Evolutionary conservation across 2,329 filamentous ascomycete species (phyloP).

Genomic region (Botrytis hyacinthi): DNA sequence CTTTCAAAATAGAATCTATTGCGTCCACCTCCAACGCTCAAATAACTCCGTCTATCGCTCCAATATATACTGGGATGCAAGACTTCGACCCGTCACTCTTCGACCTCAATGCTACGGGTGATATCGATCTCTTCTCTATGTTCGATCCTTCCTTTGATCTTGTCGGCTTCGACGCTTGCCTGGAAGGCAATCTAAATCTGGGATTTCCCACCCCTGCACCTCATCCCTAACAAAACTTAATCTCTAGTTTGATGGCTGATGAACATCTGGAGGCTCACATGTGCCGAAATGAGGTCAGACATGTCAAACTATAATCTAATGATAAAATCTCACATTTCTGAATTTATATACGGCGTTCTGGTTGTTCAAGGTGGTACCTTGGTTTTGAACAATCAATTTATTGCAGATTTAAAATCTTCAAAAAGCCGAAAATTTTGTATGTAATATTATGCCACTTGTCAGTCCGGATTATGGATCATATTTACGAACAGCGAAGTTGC

Average conservation of each 20-base stretch:
- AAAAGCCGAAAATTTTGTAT: background rate
- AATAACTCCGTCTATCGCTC: background rate
- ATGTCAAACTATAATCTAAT: background rate
- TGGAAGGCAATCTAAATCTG: slow-evolving; percentile 30
- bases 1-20: background rate
- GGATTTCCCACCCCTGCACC: slow-evolving; percentile 23
- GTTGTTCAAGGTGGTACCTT: background rate
- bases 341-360: background rate
- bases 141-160: slow-evolving; percentile 34
- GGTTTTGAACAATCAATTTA: background rate
- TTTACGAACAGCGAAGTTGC: background rate
- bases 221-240: background rate
- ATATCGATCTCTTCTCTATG: slow-evolving; percentile 32
- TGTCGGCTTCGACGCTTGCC: slow-evolving; percentile 30
- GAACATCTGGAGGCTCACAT: background rate
- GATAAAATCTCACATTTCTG: background rate
- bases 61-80: slow-evolving; percentile 13
- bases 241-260: too few species aligned
- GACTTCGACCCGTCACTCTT: slow-evolving; percentile 29
- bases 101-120: slow-evolving; percentile 21
- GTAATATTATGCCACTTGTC: background rate
- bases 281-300: background rate
- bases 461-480: background rate
- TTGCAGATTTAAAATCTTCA: background rate
- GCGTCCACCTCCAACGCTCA: background rate